Evolutionary conservation across 345 rosid species (phyloP).

Genomic region (Moricandia arvensis): DNA sequence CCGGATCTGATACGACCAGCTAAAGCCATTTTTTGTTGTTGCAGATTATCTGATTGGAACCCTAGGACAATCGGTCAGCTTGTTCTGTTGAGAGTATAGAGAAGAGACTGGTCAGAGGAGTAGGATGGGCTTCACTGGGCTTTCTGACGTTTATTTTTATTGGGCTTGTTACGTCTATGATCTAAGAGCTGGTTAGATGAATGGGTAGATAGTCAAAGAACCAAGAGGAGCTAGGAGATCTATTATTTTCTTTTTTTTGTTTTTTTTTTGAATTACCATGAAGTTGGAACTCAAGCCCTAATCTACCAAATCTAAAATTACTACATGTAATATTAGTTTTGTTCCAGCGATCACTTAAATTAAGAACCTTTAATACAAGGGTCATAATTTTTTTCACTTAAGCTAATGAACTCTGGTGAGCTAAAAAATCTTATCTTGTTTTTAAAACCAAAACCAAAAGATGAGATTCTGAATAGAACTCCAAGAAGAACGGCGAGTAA

Average conservation of each 20-base stretch:
- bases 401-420: too few relatives aligned
- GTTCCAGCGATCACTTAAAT: too few relatives aligned
- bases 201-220: conserved; percentile 80
- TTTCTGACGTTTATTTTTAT: not conserved
- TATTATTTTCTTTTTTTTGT: too few relatives aligned
- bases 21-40: conserved; percentile 53
- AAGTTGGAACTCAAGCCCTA: too few relatives aligned
- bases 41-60: conserved; percentile 37
- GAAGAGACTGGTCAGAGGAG: conserved; percentile 8
- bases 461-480: conserved; percentile 38
- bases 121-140: conserved; percentile 21
- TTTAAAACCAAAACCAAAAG: conserved; percentile 40
- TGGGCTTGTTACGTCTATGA: too few relatives aligned
- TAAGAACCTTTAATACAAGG: too few relatives aligned
- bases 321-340: too few relatives aligned
- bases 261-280: too few relatives aligned
- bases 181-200: conserved; percentile 92
- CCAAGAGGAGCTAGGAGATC: conserved; percentile 70
- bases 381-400: too few relatives aligned
- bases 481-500: not conserved
- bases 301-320: too few relatives aligned
- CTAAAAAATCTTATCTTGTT: conserved; percentile 74
- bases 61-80: conserved; percentile 37
- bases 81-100: conserved; percentile 8
- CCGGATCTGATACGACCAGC: conserved; percentile 72